These are phyloP conservation scores for Anisodus tanguticus DNA, from an alignment of 257 asterid species.

Conservation along the genomic window DNA sequence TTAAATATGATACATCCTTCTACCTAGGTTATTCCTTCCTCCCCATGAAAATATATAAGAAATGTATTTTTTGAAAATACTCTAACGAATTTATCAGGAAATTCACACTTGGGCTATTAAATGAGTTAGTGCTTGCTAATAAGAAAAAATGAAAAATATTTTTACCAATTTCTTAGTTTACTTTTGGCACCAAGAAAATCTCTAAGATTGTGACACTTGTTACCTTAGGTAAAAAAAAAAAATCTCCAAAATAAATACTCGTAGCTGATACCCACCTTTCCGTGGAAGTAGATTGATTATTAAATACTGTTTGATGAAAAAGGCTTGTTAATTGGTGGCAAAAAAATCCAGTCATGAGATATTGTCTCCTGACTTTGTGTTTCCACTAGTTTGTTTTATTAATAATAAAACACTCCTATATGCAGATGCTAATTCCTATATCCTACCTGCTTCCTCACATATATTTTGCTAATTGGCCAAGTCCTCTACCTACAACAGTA, in stretches of 20 bases:
- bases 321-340: conserved; percentile 27
- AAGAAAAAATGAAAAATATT: neutral
- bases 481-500: neutral
- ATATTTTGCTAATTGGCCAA: neutral
- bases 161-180: neutral
- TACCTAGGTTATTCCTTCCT: neutral
- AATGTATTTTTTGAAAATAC: neutral
- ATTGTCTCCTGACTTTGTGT: conserved; percentile 39
- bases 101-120: neutral
- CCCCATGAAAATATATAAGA: neutral
- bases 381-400: conserved; percentile 20
- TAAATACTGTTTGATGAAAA: conserved; percentile 7
- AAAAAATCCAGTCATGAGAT: conserved; percentile 36
- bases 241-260: neutral
- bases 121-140: neutral
- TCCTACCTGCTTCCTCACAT: neutral
- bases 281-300: conserved; percentile 2
- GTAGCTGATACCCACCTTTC: neutral
- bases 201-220: neutral
- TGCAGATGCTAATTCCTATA: conserved; percentile 4
- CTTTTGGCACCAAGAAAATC: neutral
- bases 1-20: neutral
- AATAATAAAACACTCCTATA: neutral
- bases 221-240: neutral
- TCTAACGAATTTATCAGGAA: neutral